phyloP scores from a whole-genome alignment of 345 rosid species.

The thale cress (Arabidopsis thaliana) region DNA sequence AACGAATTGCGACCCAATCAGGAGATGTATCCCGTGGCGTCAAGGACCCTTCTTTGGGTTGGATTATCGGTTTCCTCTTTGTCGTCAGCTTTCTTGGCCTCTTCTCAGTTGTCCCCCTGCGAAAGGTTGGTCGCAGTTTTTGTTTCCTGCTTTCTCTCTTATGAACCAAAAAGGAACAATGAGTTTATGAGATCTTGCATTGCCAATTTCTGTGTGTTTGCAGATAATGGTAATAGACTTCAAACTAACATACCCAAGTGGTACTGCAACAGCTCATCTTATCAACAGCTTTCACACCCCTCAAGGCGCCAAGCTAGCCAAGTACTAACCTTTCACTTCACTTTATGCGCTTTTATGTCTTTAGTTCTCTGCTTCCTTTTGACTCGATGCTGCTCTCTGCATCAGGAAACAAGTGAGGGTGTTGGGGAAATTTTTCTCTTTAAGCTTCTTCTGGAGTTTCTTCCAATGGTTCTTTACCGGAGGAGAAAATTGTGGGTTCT shows the following conservation, averaged over 20 bases:
- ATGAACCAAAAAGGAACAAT: constrained; percentile 21
- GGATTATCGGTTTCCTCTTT: constrained; percentile 87
- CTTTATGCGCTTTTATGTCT: constrained; percentile 17
- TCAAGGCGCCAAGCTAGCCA: constrained; percentile 74
- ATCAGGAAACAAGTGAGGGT: constrained; percentile 76
- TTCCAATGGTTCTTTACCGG: constrained; percentile 88
- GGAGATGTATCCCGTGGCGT: constrained; percentile 45
- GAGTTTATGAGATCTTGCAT: constrained; percentile 23
- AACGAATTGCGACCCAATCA: constrained; percentile 59
- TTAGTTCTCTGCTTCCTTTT: constrained; percentile 33
- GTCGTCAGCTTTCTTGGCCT: constrained; percentile 91
- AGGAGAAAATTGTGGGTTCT: constrained; percentile 68
- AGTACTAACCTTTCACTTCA: constrained; percentile 45
- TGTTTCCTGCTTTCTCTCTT: constrained; percentile 19
- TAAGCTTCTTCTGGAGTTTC: constrained; percentile 88
- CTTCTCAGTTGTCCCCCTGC: constrained; percentile 73
- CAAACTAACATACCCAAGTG: constrained; percentile 81
- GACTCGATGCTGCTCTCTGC: constrained; percentile 14
- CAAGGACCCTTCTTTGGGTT: constrained; percentile 60
- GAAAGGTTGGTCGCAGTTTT: constrained; percentile 59
- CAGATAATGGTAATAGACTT: constrained; percentile 83
- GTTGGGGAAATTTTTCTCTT: constrained; percentile 71
- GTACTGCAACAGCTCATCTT: constrained; percentile 82
- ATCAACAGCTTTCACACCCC: constrained; percentile 91
- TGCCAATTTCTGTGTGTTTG: constrained; percentile 30